Conservation (phyloP, 2,329 filamentous ascomycete genomes). For the Herpotrichia juniperi region DNA sequence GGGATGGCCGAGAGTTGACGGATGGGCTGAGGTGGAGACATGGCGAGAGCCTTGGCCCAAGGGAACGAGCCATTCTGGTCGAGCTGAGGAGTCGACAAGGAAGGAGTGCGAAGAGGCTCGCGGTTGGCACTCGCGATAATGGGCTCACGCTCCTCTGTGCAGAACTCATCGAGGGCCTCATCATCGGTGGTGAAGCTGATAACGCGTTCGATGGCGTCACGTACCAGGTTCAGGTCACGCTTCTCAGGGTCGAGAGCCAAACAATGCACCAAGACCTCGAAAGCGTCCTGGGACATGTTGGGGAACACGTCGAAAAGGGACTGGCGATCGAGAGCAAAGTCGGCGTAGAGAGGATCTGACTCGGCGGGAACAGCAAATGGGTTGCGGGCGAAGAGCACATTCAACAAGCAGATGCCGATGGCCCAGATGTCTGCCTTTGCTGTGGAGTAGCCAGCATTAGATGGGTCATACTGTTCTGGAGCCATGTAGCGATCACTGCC, state of each 20-base stretch:
- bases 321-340: slow-evolving; percentile 92
- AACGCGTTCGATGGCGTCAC: slow-evolving; percentile 77
- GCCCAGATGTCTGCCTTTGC: slow-evolving; percentile 96
- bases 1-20: slow-evolving; percentile 88
- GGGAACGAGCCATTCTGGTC: slow-evolving; percentile 83
- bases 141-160: slow-evolving; percentile 76
- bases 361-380: slow-evolving; percentile 91
- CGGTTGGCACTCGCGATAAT: slow-evolving; percentile 84
- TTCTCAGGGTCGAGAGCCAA: slow-evolving; percentile 90
- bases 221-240: slow-evolving; percentile 79
- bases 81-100: slow-evolving; percentile 84
- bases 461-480: slow-evolving; percentile 94
- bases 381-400: slow-evolving; percentile 95
- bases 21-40: slow-evolving; percentile 70
- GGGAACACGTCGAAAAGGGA: slow-evolving; percentile 98
- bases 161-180: slow-evolving; percentile 92
- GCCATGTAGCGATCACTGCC: slow-evolving; percentile 99
- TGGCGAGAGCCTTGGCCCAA: slow-evolving; percentile 89
- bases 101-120: slow-evolving; percentile 93
- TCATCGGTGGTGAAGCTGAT: slow-evolving; percentile 94
- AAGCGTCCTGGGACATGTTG: slow-evolving; percentile 98
- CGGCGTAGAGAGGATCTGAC: slow-evolving; percentile 89
- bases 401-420: slow-evolving; percentile 93
- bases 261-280: slow-evolving; percentile 88
- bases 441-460: slow-evolving; percentile 85